Base-by-base conservation (phyloP, 352 stramenopile species). In the Phytophthora syringae region DNA sequence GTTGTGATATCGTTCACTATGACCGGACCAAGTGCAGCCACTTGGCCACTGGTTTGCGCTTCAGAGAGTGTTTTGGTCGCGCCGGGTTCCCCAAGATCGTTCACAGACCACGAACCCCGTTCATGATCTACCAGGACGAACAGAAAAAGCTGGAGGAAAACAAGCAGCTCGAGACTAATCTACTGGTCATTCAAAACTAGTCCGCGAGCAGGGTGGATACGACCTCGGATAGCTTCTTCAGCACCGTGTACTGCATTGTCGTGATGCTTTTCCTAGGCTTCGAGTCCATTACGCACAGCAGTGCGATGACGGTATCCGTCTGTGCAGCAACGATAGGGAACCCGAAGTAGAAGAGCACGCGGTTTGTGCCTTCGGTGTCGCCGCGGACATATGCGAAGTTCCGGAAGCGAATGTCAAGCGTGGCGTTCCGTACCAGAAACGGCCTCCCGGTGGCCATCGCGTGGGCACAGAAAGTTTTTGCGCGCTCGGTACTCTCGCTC, bases 171-270 rank as follows among this genome's bases (percentile, higher is more conserved):
- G 60, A 69, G 47, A 37, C 27, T 20, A 37, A 69, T 59, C 48
- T 52, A 54, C 43, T 74, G 47, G 42, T 62, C 28, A 48, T 70
- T 61, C 30, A 54, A 51, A 36, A 52, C 15, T 69, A 73, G 10
- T 39, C 22, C 15, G 30, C 24, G 52, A 39, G 64, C 6, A 65
- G 13, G 13, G 27, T 21, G 2, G 66, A 58, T 32, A 77, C 30
- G 10, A 79, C 77, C 32, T 77, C 57, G 6, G 76, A 36, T 15
- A 89, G 54, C 45, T 68, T 70, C 62, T 84, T 80, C 47, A 85
- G 22, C 47, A 85, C 69, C 18, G 70, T 72, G 64, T 89, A 89
- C 64, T 89, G 80, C 76, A 82, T 86, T 1, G 80, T 87, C 27
- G 77, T 87, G 49, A 89, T 66, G 12, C 58, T 75, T n/a, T 81